Evolutionary conservation across 2,329 filamentous ascomycete genomes (phyloP), one percentile per base, ranked within the genome.

Genomic region (Xylaria hypoxylon): DNA sequence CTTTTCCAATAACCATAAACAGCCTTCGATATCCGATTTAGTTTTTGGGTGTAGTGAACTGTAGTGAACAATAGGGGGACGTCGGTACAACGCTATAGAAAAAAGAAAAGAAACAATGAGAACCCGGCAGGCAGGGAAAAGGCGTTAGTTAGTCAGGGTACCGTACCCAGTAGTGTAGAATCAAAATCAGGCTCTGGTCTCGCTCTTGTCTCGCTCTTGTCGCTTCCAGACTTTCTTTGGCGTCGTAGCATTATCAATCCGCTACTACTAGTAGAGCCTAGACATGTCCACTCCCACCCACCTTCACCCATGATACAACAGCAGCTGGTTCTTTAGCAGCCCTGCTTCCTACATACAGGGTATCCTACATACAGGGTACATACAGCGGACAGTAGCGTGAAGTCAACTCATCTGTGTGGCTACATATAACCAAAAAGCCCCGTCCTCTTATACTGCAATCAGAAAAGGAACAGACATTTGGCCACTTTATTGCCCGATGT

Each of bases 401-500:
- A 57, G 38, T 24, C 24, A 38, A 59, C 45, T 31, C 53, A 45
- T 53, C 62, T 59, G n/a, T n/a, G n/a, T n/a, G 28, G 55, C 50
- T 48, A 52, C 24, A 38, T 38, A 38, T 17, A 28, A 42, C 24
- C 13, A 15, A 47, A 13, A 61, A 31, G 7, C 40, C 28, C 59
- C 45, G n/a, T 52, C 24, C 17, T 50, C 51, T 44, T 22, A 31
- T 22, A 22, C 35, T 13, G 13, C 31, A 26, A 15, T 56, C 55
- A 57, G 47, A 53, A 65, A 11, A 35, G n/a, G 50, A 40, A 38
- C 56, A 59, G 31, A 7, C 40, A 19, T 10, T 42, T 35, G 50
- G 24, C 61, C 55, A 59, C 45, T 47, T 52, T 62, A 65, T 73
- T 73, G 65, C 73, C 69, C 22, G 55, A 71, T 73, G 68, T 40